Conservation (phyloP, 768 basidiomycete genomes). For the Tricholoma furcatifolium region DNA sequence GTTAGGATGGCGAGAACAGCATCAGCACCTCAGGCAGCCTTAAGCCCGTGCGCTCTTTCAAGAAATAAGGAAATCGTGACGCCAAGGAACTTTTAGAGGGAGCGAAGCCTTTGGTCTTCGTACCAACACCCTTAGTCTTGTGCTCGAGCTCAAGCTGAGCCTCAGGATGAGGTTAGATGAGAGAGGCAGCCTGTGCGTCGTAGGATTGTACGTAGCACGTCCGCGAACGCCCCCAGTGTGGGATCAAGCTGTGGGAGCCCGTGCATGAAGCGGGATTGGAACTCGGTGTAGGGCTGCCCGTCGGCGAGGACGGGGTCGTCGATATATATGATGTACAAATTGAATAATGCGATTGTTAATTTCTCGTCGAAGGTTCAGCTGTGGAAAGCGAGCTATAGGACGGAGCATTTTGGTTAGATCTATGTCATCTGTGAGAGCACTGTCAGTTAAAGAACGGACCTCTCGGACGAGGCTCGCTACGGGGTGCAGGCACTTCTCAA, state of each 20-base stretch:
- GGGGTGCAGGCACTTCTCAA: conserved; percentile 8
- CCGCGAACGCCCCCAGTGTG: conserved; percentile 7
- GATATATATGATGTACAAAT: conserved; percentile 16
- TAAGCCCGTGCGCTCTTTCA: conserved; percentile 3
- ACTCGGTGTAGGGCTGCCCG: conserved; percentile 1
- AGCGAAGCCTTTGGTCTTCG: background rate
- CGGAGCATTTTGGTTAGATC: background rate
- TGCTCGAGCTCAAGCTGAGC: background rate
- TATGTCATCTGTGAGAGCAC: background rate
- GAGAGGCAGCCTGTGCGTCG: conserved; percentile 7
- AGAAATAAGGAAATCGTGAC: conserved; percentile 4
- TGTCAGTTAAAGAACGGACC: conserved; percentile 7
- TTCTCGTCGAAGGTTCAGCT: conserved; percentile 17
- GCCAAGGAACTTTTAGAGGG: no score
- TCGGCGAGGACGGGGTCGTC: conserved; percentile 8
- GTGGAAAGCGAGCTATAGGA: conserved; percentile 14
- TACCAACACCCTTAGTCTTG: background rate
- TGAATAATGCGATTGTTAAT: conserved; percentile 15
- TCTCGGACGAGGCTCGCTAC: conserved; percentile 11
- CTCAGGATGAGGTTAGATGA: conserved; percentile 10
- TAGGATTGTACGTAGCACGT: conserved; percentile 3
- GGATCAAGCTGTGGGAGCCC: conserved; percentile 12
- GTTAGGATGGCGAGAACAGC: conserved; percentile 3
- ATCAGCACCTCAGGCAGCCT: conserved; percentile 4
- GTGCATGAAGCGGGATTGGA: conserved; percentile 13